These are phyloP conservation scores for Parastagonospora nodorum DNA, from an alignment of 2,329 filamentous ascomycete species.

Conservation along the genomic window DNA sequence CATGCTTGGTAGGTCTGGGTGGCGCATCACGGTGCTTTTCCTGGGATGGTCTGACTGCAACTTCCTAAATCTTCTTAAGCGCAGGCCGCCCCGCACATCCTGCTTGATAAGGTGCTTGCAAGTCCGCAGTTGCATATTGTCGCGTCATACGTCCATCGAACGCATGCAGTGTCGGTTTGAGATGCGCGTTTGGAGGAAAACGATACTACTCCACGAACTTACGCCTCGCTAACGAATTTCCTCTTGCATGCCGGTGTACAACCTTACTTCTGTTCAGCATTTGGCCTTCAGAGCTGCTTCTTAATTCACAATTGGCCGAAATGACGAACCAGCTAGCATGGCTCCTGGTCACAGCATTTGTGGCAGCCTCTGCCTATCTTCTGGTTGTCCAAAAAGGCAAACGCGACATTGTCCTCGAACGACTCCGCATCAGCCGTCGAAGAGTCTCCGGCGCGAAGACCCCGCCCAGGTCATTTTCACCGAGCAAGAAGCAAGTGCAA, in stretches of 20 bases:
- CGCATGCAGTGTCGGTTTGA: not conserved
- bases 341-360: constrained; percentile 39
- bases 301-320: not conserved
- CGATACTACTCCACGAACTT: not conserved
- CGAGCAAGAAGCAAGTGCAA: constrained; percentile 49
- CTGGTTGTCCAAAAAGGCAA: constrained; percentile 42
- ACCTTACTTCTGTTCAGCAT: too few relatives aligned
- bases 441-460: constrained; percentile 56
- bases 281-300: too few relatives aligned
- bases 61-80: constrained; percentile 14
- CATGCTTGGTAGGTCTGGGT: constrained; percentile 8
- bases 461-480: constrained; percentile 60
- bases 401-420: constrained; percentile 47
- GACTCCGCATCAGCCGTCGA: constrained; percentile 47
- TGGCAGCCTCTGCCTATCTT: constrained; percentile 29
- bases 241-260: too few relatives aligned
- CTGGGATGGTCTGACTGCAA: constrained; percentile 7
- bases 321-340: constrained; percentile 30
- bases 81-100: constrained; percentile 10
- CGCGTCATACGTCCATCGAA: constrained; percentile 4
- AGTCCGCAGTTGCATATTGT: not conserved
- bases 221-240: not conserved
- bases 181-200: not conserved
- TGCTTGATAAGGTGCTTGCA: constrained; percentile 13
- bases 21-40: constrained; percentile 12